A percentile compares a stretch with the other conserved stretches of the same genome.
phyloP scores from a whole-genome alignment of 2,329 filamentous ascomycete species.

The Podosphaera leucotricha region DNA sequence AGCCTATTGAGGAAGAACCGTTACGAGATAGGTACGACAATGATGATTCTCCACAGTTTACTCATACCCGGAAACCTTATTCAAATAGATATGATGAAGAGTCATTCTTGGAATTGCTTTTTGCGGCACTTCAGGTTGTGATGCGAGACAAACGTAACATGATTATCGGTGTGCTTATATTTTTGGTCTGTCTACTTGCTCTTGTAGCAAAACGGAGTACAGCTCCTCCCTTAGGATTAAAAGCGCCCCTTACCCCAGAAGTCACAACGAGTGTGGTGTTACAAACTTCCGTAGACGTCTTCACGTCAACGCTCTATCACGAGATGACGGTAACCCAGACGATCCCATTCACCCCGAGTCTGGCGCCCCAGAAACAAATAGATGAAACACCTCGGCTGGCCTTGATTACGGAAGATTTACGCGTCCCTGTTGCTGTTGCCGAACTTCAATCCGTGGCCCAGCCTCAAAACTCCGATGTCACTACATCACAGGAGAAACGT shows the following conservation, averaged over 20 bases:
- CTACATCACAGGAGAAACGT: too few species aligned
- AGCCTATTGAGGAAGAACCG: constrained; percentile 22
- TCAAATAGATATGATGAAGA: constrained; percentile 13
- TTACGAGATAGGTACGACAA: constrained; percentile 29
- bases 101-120: constrained; percentile 28
- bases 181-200: constrained; percentile 29
- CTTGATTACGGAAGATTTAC: too few species aligned
- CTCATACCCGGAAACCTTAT: not conserved
- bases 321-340: constrained; percentile 3
- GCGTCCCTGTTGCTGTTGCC: too few species aligned
- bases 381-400: too few species aligned
- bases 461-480: too few species aligned
- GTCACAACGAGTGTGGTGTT: not conserved
- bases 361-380: not conserved
- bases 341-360: not conserved
- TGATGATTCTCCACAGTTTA: not conserved
- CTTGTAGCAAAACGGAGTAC: constrained; percentile 5
- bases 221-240: not conserved
- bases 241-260: not conserved
- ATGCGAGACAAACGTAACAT: constrained; percentile 35
- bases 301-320: constrained; percentile 3
- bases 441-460: too few species aligned
- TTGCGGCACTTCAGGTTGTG: constrained; percentile 28
- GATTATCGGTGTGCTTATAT: constrained; percentile 28
- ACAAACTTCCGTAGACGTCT: not conserved